Evolutionary conservation across 83 land plant species (phyloP).

Genomic region (Picea mariana): DNA sequence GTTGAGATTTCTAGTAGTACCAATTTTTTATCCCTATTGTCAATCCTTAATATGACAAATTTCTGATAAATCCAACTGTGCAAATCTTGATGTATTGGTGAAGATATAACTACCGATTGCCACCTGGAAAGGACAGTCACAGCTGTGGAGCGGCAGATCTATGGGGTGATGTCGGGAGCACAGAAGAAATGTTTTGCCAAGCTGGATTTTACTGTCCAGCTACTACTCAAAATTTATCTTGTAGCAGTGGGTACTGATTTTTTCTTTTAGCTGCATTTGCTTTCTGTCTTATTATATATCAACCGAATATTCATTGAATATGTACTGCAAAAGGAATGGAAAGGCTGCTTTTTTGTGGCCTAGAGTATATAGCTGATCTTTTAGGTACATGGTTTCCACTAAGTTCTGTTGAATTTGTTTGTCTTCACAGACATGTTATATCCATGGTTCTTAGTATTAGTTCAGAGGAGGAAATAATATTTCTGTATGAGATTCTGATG

Average conservation of each 20-base stretch:
- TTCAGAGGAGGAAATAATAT: neutral
- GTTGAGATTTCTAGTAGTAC: slow-evolving; percentile 24
- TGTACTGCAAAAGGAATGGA: neutral
- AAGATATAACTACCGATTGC: slow-evolving; percentile 68
- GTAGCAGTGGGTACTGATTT: slow-evolving; percentile 51
- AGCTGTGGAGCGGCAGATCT: slow-evolving; percentile 82
- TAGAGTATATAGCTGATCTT: neutral
- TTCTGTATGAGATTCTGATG: neutral
- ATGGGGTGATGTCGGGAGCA: slow-evolving; percentile 61
- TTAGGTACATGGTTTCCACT: neutral
- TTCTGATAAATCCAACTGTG: slow-evolving; percentile 18
- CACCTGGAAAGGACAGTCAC: slow-evolving; percentile 42
- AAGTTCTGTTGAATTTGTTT: neutral
- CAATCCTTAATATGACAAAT: neutral
- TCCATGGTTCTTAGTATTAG: neutral
- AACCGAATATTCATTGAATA: neutral
- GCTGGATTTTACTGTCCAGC: slow-evolving; percentile 80
- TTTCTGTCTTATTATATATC: neutral
- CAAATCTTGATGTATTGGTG: slow-evolving; percentile 29
- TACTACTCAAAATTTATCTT: slow-evolving; percentile 30
- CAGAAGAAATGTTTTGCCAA: slow-evolving; percentile 61
- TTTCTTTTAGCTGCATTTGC: slow-evolving; percentile 1
- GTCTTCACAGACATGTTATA: too few species aligned
- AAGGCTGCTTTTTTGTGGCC: neutral
- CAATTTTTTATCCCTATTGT: neutral